Conservation (phyloP, 345 rosid genomes). For the Moricandia moricandioides region DNA sequence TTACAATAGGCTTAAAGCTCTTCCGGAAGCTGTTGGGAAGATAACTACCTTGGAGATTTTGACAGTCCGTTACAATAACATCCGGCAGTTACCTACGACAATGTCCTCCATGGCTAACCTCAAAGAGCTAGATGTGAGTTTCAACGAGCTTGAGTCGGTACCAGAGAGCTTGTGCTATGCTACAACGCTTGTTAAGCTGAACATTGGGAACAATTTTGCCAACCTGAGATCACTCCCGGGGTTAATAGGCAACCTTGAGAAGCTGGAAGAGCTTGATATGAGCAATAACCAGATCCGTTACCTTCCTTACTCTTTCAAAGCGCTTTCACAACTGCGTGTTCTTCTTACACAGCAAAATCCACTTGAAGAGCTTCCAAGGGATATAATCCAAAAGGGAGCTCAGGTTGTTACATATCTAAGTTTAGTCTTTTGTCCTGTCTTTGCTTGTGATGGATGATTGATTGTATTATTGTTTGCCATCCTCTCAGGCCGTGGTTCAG, state of each 20-base stretch:
- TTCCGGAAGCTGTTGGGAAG: constrained; percentile 97
- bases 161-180: constrained; percentile 96
- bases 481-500: constrained; percentile 74
- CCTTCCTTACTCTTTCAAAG: constrained; percentile 84
- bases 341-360: constrained; percentile 75
- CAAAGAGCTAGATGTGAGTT: constrained; percentile 89
- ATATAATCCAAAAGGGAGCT: constrained; percentile 75
- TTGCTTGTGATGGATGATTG: constrained; percentile 6
- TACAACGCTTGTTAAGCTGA: constrained; percentile 78
- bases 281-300: constrained; percentile 92
- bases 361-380: constrained; percentile 83
- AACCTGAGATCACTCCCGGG: constrained; percentile 76
- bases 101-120: constrained; percentile 75
- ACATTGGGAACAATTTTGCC: constrained; percentile 91
- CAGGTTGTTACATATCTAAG: constrained; percentile 54
- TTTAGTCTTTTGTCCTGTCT: background rate
- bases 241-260: constrained; percentile 91
- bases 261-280: constrained; percentile 87
- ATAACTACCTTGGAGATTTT: constrained; percentile 67
- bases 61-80: constrained; percentile 83
- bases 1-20: constrained; percentile 93
- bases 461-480: constrained; percentile 8
- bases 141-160: constrained; percentile 93
- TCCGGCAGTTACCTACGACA: constrained; percentile 86
- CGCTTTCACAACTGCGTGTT: constrained; percentile 63